Base-by-base conservation (phyloP, 169 alveolate genomes). In the Amoebophrya sp. region DNA sequence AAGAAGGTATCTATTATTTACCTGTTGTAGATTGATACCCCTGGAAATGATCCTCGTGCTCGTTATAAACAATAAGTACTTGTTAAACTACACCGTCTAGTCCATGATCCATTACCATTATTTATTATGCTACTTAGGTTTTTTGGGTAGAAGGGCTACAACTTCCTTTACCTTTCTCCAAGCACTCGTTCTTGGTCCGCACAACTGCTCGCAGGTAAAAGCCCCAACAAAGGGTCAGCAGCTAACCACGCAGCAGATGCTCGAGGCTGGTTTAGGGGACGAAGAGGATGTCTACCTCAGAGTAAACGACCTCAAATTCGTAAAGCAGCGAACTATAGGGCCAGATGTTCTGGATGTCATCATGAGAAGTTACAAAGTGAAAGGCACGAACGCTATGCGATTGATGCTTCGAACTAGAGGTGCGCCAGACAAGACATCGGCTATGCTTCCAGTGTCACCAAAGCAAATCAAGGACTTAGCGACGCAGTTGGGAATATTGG, bases 211-310 rank as follows among this genome's bases (percentile, higher is more conserved):
- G 6, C 65, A 47, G 65, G 65, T 47, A 18, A 47, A 47, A 18
- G 29, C 6, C 6, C 65, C 65, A 18, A 47, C 65, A 47, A 47
- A 47, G 18, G 65, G 65, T 6, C 65, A 47, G 36, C 77, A 89
- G 91, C 91, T 89, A 0, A 89, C 41, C 36, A 89, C 41, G 91
- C 91, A 89, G 91, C 29, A 89, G 1, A 41, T 89, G 40, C n/a
- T 89, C 36, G 91, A 89, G n/a, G 91, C 91, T 0, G 91, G 91
- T 3, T 76, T 89, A 10, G 91, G 40, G n/a, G 91, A 89, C 29
- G 91, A 89, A 38, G 91, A 89, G 0, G 77, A 89, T 40, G 91
- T 89, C 23, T 47, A 47, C 65, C 65, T 47, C 29, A 47, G 18
- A 18, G 65, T 47, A 18, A 47, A 47, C 65, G 65, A 47, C 18